phyloP scores from a whole-genome alignment of 2,329 filamentous ascomycete genomes.

The Cladorrhinum sp. region DNA sequence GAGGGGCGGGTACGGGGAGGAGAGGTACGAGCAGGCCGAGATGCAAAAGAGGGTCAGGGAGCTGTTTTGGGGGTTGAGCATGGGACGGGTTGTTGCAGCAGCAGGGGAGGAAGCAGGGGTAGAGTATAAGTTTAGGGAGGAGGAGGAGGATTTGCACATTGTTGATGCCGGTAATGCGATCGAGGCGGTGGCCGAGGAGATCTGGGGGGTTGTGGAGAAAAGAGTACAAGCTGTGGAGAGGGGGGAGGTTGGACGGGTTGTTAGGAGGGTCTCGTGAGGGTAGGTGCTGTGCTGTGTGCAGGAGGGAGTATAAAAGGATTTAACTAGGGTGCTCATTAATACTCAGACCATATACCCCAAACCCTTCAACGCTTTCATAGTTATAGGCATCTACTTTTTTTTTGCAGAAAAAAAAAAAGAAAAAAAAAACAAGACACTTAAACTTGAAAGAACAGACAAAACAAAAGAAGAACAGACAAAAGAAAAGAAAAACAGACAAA shows the following conservation, averaged over 20 bases:
- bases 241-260: slow-evolving; percentile 45
- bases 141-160: slow-evolving; percentile 53
- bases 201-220: slow-evolving; percentile 51
- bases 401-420: too few species aligned
- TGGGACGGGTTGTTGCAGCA: slow-evolving; percentile 38
- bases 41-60: slow-evolving; percentile 78
- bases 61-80: slow-evolving; percentile 62
- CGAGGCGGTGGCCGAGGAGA: slow-evolving; percentile 54
- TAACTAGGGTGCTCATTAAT: too few species aligned
- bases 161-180: slow-evolving; percentile 51
- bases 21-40: slow-evolving; percentile 81
- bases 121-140: slow-evolving; percentile 42
- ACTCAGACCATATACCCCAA: too few species aligned
- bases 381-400: too few species aligned
- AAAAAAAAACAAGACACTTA: too few species aligned
- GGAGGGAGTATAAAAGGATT: too few species aligned
- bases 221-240: slow-evolving; percentile 48
- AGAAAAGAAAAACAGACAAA: too few species aligned
- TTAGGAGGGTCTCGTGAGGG: slow-evolving; percentile 45
- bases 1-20: slow-evolving; percentile 82
- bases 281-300: too few species aligned
- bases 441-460: too few species aligned
- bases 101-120: slow-evolving; percentile 20
- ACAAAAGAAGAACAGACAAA: too few species aligned
- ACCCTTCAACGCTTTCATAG: too few species aligned